Evolutionary conservation across 2,329 filamentous ascomycete genomes (phyloP).

Genomic region (Cytospora mali): DNA sequence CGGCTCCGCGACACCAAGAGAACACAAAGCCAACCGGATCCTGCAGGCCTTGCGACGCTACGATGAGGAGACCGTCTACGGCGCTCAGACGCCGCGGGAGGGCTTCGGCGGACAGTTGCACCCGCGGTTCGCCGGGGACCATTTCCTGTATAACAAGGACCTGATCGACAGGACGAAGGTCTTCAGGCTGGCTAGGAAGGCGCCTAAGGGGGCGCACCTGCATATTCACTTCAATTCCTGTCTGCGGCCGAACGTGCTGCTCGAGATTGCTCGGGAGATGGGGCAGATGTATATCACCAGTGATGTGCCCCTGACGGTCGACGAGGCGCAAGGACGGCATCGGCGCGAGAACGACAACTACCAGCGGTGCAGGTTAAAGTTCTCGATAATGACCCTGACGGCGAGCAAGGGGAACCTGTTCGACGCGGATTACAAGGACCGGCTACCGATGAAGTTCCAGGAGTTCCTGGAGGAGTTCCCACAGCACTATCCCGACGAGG

Average conservation of each 20-base stretch:
- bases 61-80: slow-evolving; percentile 45
- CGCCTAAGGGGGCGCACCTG: slow-evolving; percentile 74
- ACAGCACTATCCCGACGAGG: slow-evolving; percentile 31
- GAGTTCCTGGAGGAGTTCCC: slow-evolving; percentile 45
- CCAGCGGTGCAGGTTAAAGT: slow-evolving; percentile 61
- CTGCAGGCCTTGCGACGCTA: slow-evolving; percentile 41
- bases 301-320: slow-evolving; percentile 50
- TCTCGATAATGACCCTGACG: slow-evolving; percentile 51
- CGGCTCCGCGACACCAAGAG: slow-evolving; percentile 37
- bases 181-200: slow-evolving; percentile 55
- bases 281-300: slow-evolving; percentile 71
- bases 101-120: slow-evolving; percentile 50
- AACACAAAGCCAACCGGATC: slow-evolving; percentile 44
- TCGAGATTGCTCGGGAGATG: slow-evolving; percentile 58
- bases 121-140: slow-evolving; percentile 52
- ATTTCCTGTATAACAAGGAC: slow-evolving; percentile 59
- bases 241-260: slow-evolving; percentile 60
- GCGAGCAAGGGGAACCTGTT: slow-evolving; percentile 51
- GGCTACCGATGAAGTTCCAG: slow-evolving; percentile 48
- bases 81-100: slow-evolving; percentile 33
- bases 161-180: slow-evolving; percentile 60
- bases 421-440: slow-evolving; percentile 45
- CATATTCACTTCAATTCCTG: slow-evolving; percentile 82
- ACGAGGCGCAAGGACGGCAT: slow-evolving; percentile 32
- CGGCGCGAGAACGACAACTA: slow-evolving; percentile 41